Base-by-base conservation (phyloP, 2,329 filamentous ascomycete genomes). In the Hyphodiscus sp. region DNA sequence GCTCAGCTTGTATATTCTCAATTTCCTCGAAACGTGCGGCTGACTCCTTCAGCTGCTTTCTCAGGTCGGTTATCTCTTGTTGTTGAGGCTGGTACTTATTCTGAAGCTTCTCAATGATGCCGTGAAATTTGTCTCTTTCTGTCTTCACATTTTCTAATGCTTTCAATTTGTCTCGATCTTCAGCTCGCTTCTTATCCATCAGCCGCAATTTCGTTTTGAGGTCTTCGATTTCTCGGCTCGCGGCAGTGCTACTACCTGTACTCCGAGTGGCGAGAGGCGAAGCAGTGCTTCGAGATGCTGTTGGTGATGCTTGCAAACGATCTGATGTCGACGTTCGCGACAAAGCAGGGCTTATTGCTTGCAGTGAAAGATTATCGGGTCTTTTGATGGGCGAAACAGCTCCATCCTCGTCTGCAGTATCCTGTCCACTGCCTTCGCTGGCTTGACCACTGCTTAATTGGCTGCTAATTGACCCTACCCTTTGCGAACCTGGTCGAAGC, bases 41-140 rank as follows among this genome's bases (percentile, higher is more conserved):
- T 0, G 85, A 81, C 62, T 95, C 88, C 64, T 90, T 91, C 44
- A 95, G 69, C 63, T 87, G 79, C 66, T 87, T 89, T 58, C 87
- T 85, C 23, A 96, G 71, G 16, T 92, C 86, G 0, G 74, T 74
- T 56, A 89, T 83, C 65, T 97, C 92, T 62, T 88, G 82, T 59
- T 91, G 86, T 53, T 92, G 86, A 0, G 88, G 83, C 65, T 95
- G 89, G 59, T 90, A 91, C 70, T 96, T 97, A 41, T 83, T 78
- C 67, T 96, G 90, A 46, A 99, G 74, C 64, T 95, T 96, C 65
- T 95, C 87, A 47, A 96, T 91, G 59, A 97, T 90, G 5, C 72
- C 77, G 68, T 95, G 88, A 58, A 87, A 91, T 60, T 86, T 86
- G 65, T 92, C 87, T 26, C 83, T 79, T 63, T 95, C 89, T 18